Base-by-base conservation (phyloP, 805 yeast species). In the Kodamaea laetipori region DNA sequence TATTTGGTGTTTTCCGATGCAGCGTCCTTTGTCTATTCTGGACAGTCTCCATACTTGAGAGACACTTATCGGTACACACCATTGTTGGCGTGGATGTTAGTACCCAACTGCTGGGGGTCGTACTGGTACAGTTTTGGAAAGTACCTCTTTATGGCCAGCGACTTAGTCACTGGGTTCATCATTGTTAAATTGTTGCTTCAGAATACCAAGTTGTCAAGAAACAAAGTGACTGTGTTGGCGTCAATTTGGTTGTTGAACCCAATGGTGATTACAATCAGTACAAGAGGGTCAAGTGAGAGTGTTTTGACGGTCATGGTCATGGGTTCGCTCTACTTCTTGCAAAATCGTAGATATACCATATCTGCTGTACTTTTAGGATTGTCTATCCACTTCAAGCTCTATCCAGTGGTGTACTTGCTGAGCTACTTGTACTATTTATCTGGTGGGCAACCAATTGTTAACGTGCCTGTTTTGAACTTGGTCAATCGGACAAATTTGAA, bases 21-120 rank as follows among this genome's bases (percentile, higher is more conserved):
- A 6, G 81, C 97, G 1, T 66, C 71, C 27, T 88, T 77, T 56
- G 86, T 89, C 7, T 71, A 71, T 51, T 44, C 71, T 1, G 78
- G 80, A 1, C 37, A 52, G 18, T 83, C 95, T 0, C 99, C 99
- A 1, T 94, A 86, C 55, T 53, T 61, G 15, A 71, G 99, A 49
- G 96, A 84, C 44, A 94, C 99, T 0, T 94, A 92, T 56, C 69
- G 99, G 36, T 94, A 94, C 57, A 92, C 99, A 0, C 99, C 99
- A 8, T 61, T 94, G 27, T 67, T 94, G 25, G 82, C 97, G 8
- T 89, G 96, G 94, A 48, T 87, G 21, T 65, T 94, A 30, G 60
- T 81, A 1, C 97, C 97, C 0, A 85, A 87, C 21, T 69, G 77
- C 2, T 64, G 60, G 54, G 69, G 66, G 1, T 66, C 59, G 0